Conservation (phyloP, 2,329 filamentous ascomycete genomes). For the Epichloe gansuensis region DNA sequence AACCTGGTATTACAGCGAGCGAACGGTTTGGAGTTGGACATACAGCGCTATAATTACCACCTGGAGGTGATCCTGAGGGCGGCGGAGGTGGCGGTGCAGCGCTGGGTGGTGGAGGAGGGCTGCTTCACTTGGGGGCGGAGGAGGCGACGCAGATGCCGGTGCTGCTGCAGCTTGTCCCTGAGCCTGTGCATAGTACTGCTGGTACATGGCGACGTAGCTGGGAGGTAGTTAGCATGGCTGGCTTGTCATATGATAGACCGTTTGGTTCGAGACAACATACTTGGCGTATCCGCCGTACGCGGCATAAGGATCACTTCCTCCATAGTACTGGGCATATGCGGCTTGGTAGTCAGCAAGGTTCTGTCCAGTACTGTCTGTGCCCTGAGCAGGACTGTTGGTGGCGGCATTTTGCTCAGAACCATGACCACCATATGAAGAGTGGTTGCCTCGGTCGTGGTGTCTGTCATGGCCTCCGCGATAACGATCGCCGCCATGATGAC, state of each 20-base stretch:
- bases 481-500: constrained; percentile 18
- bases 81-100: constrained; percentile 38
- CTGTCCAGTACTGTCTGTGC: constrained; percentile 16
- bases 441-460: constrained; percentile 17
- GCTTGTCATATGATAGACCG: background rate
- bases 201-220: constrained; percentile 58
- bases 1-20: background rate
- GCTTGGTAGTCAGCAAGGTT: constrained; percentile 52
- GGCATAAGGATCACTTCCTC: constrained; percentile 68
- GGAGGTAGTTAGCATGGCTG: constrained; percentile 11
- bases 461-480: constrained; percentile 19
- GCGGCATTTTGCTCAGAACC: constrained; percentile 16
- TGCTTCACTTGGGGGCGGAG: constrained; percentile 48
- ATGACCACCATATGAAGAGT: constrained; percentile 18
- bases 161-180: constrained; percentile 35
- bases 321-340: constrained; percentile 77
- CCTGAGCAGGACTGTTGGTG: constrained; percentile 25
- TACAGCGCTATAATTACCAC: constrained; percentile 53
- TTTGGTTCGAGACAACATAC: constrained; percentile 26
- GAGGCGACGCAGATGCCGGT: constrained; percentile 38
- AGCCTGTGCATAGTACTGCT: constrained; percentile 50
- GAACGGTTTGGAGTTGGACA: constrained; percentile 17
- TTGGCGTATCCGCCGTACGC: constrained; percentile 82
- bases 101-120: constrained; percentile 44
- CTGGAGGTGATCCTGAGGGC: constrained; percentile 37